A percentile compares a stretch with the other conserved stretches of the same genome.
phyloP scores from a whole-genome alignment of 75 land plant species.

The Pinus taeda region DNA sequence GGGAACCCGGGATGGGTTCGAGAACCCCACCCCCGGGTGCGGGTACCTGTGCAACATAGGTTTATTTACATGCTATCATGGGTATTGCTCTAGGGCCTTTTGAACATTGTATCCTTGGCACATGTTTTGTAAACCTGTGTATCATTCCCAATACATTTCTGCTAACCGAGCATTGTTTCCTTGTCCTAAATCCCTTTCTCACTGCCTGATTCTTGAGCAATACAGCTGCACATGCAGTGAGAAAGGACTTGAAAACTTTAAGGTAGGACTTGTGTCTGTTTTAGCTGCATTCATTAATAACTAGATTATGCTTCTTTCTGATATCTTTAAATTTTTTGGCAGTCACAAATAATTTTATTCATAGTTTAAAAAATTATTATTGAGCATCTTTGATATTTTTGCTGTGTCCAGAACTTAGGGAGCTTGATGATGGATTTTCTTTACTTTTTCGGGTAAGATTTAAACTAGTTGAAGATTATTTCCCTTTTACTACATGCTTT shows the following conservation, averaged over 20 bases:
- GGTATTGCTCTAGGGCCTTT: too few relatives aligned
- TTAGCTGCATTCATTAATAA: not conserved
- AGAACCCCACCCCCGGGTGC: too few relatives aligned
- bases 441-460: constrained; percentile 90
- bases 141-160: not conserved
- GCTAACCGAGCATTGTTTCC: not conserved
- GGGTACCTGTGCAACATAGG: too few relatives aligned
- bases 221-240: not conserved
- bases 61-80: too few relatives aligned
- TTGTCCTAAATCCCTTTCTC: not conserved
- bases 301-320: not conserved
- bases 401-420: constrained; percentile 72
- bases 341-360: not conserved
- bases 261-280: not conserved
- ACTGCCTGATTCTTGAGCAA: not conserved
- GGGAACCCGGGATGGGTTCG: too few relatives aligned
- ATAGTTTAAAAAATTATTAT: not conserved
- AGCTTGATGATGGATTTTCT: constrained; percentile 93
- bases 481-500: not conserved
- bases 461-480: not conserved
- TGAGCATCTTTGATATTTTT: not conserved
- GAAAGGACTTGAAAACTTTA: not conserved
- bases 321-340: not conserved
- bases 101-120: not conserved
- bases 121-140: too few relatives aligned